phyloP scores from a whole-genome alignment of 805 yeast species.

The Hanseniaspora osmophila region DNA sequence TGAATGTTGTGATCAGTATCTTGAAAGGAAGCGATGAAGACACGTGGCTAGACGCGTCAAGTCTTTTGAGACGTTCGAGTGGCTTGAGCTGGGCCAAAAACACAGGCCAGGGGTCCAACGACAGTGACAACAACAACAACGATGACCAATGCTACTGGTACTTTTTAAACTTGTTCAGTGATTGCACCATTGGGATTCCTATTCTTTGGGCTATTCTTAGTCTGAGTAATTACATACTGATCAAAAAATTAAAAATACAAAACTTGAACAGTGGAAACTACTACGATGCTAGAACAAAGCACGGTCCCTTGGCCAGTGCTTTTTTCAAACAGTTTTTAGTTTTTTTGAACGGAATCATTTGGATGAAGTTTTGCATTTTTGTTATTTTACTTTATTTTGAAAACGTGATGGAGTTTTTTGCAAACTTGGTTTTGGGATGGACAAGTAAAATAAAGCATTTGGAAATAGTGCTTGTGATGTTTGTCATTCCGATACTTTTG shows the following conservation, averaged over 20 bases:
- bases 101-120: too few species aligned
- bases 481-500: conserved; percentile 61
- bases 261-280: conserved; percentile 37
- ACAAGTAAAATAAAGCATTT: conserved; percentile 64
- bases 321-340: conserved; percentile 59
- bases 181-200: conserved; percentile 89
- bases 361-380: background rate
- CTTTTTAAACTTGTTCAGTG: conserved; percentile 73
- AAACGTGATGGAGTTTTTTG: conserved; percentile 57
- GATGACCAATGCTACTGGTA: conserved; percentile 90
- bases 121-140: conserved; percentile 20
- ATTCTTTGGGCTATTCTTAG: conserved; percentile 49
- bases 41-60: too few species aligned
- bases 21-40: conserved; percentile 24
- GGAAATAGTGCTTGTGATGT: conserved; percentile 78
- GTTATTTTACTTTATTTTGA: conserved; percentile 22
- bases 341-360: conserved; percentile 44
- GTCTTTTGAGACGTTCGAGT: too few species aligned
- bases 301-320: conserved; percentile 46
- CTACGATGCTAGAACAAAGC: conserved; percentile 42
- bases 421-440: conserved; percentile 70
- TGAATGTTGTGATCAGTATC: conserved; percentile 62
- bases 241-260: conserved; percentile 16
- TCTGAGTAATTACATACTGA: conserved; percentile 30
- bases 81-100: too few species aligned